Evolutionary conservation across 2,329 filamentous ascomycete species (phyloP), one percentile per base, ranked within the genome.

Genomic region (Colletotrichum destructivum): DNA sequence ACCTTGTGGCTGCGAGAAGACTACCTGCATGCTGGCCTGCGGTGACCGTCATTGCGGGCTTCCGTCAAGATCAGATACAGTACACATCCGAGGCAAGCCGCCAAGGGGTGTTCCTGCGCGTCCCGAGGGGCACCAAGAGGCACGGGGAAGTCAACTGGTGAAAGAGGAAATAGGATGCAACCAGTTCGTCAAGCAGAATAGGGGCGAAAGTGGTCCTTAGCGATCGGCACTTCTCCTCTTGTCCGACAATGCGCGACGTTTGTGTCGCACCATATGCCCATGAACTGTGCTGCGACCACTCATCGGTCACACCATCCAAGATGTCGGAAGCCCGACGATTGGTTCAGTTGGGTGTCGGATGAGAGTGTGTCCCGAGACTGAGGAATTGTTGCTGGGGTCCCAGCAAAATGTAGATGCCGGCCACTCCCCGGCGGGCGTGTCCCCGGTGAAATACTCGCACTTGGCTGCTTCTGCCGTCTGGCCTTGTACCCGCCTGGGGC

Each of bases 211-310:
- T 63, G 46, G 38, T 26, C 46, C 26, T 26, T 44, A 57, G n/a
- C 46, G 61, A 59, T 69, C 69, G 31, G 23, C 49, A 57, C 35
- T 44, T 42, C 55, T 51, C 62, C 16, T 71, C 46, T 61, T 66
- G 66, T 69, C 75, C 73, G 75, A 77, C 74, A 60, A 62, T 75
- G 73, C 68, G 64, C 69, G 66, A 73, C 70, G 75, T 76, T 76
- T 77, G 74, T 71, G 79, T 81, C 74, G 76, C 74, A 80, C 79
- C 66, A 55, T 59, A 47, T 63, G 69, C 65, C 46, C 59, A 42
- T 47, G 46, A 42, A 77, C 62, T 69, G 63, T 69, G 73, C 76
- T 66, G 74, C 72, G 60, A 63, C 72, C 55, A 71, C n/a, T 56
- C 60, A 26, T 66, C 38, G 47, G 70, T 71, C 60, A 69, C 49